Base-by-base conservation (phyloP, 306 rosid genomes). In the Cucumis hystrix region DNA sequence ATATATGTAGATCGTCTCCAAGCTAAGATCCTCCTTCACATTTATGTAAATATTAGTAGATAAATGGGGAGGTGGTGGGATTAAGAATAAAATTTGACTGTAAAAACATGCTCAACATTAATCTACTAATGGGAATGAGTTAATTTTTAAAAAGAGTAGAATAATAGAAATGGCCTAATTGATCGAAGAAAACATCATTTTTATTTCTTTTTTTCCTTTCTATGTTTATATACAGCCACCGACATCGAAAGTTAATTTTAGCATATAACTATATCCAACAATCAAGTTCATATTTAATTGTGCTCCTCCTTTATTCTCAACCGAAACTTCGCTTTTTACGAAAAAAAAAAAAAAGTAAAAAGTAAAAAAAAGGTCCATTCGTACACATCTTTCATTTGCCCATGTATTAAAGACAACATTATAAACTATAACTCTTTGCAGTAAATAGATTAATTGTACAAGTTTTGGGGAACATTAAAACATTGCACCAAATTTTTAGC, bases 11-110 rank as follows among this genome's bases (percentile, higher is more conserved):
- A 95, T 82, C 33, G 16, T 84, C 83, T 90, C 96, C 69, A 54
- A 76, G 85, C 85, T 76, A 61, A 80, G 86, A 82, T 88, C 97
- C 98, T 88, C 97, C 98, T 95, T 80, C 83, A 81, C n/a, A 77
- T 35, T 71, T 51, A 21, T 40, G 43, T 75, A 80, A 81, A 77
- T 33, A 79, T 67, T 21, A 77, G 71, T 79, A 65, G 81, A 71
- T 39, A 79, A 51, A 49, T 21, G 13, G 6, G 76, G 23, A 33
- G 76, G 69, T 10, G 13, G 71, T 20, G 23, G 49, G 47, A 39
- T 25, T 54, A 35, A 61, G 40, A 16, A 66, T 25, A 37, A 51
- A 40, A 75, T 65, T 68, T 47, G 18, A 68, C 33, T 0, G 20
- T 11, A 10, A 68, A 41, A n/a, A 28, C 76, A 43, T 51, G 17